Evolutionary conservation across 2,329 filamentous ascomycete genomes (phyloP).

Genomic region (Bisporella sp.): DNA sequence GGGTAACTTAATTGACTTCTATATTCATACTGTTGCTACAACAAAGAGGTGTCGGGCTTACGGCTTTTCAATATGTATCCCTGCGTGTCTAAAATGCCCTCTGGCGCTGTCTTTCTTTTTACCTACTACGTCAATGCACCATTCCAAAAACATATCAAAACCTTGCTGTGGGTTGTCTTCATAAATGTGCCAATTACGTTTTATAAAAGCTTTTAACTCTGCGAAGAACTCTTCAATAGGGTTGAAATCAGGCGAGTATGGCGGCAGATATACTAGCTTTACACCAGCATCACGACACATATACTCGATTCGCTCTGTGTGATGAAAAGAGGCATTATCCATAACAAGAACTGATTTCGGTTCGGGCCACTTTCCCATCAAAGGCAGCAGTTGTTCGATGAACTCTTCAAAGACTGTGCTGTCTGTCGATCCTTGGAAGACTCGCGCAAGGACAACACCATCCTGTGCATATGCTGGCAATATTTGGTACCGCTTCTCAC

Average conservation of each 20-base stretch:
- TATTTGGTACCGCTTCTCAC: conserved; percentile 17
- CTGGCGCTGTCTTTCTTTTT: conserved; percentile 13
- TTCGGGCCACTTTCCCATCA: conserved; percentile 26
- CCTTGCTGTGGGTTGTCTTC: conserved; percentile 10
- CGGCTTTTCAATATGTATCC: too few relatives aligned
- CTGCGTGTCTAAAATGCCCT: conserved; percentile 18
- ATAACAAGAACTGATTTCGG: conserved; percentile 30
- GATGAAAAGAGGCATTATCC: conserved; percentile 29
- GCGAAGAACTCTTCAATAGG: conserved; percentile 17
- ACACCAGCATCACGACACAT: conserved; percentile 17
- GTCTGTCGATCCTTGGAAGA: conserved; percentile 25
- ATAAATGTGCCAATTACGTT: conserved; percentile 17
- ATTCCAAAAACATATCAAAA: conserved; percentile 20
- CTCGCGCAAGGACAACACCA: conserved; percentile 18
- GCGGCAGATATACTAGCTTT: conserved; percentile 10
- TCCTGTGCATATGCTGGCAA: conserved; percentile 15
- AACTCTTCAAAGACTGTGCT: conserved; percentile 22
- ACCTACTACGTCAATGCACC: conserved; percentile 20
- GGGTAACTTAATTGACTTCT: too few relatives aligned
- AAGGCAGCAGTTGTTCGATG: conserved; percentile 27
- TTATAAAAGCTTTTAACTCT: conserved; percentile 22
- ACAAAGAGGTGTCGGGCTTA: too few relatives aligned
- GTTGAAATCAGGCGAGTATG: conserved; percentile 14
- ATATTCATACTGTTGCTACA: too few relatives aligned
- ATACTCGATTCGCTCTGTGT: conserved; percentile 18